Percentiles rank a stretch among this genome's conserved stretches.
These are phyloP conservation scores for Pythium dissimile DNA, from an alignment of 352 stramenopile species.

Conservation along the genomic window DNA sequence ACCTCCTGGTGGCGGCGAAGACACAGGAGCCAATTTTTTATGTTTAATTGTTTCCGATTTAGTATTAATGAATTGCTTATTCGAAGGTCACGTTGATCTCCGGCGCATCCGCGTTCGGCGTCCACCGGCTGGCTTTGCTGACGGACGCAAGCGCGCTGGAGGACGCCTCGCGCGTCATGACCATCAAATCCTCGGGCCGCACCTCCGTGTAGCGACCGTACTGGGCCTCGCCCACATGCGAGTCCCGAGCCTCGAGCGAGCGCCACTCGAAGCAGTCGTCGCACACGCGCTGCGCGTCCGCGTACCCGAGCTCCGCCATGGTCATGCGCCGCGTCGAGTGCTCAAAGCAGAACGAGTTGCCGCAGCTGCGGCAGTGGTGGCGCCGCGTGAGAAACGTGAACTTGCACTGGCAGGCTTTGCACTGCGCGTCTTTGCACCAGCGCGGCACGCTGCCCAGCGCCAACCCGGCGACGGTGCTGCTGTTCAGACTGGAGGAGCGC, in stretches of 20 bases:
- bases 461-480: neutral
- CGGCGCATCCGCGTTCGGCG: too few relatives aligned
- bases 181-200: neutral
- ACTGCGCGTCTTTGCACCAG: slow-evolving; percentile 64
- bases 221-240: slow-evolving; percentile 6
- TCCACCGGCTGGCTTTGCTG: too few relatives aligned
- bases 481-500: neutral
- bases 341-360: slow-evolving; percentile 83
- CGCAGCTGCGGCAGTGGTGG: slow-evolving; percentile 82
- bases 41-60: too few relatives aligned
- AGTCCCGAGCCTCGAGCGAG: slow-evolving; percentile 1
- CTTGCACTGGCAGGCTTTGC: slow-evolving; percentile 64
- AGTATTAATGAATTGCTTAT: too few relatives aligned
- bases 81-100: too few relatives aligned
- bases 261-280: slow-evolving; percentile 77
- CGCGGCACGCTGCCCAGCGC: slow-evolving; percentile 39
- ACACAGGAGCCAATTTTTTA: too few relatives aligned
- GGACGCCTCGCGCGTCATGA: neutral
- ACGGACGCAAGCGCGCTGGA: slow-evolving; percentile 5
- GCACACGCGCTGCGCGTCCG: slow-evolving; percentile 74
- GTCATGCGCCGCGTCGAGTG: slow-evolving; percentile 72
- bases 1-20: too few relatives aligned
- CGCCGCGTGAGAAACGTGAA: slow-evolving; percentile 71
- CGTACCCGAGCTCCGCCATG: slow-evolving; percentile 68
- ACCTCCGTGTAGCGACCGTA: neutral